Evolutionary conservation across 306 rosid genomes (phyloP), one percentile per base, ranked within the genome.

Genomic region (Biancaea sappan): DNA sequence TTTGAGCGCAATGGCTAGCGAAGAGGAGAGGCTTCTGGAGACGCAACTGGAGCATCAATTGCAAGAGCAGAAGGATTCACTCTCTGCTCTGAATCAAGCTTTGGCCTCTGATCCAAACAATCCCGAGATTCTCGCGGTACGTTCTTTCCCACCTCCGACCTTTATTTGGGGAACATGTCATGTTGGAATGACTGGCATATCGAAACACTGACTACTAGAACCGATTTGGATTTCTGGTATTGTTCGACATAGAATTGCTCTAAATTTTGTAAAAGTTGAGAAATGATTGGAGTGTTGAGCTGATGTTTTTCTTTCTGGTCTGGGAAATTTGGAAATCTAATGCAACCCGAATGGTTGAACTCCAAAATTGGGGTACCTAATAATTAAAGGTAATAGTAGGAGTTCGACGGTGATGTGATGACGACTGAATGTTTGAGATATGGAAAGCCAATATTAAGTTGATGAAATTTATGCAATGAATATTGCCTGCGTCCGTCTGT

Each of bases 11-110:
- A 86, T 94, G 98, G 96, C 83, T 32, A 82, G 84, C 88, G 96
- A 82, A 69, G 97, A 94, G 70, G 97, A 91, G 95, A 91, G 91
- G 81, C 80, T 84, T 90, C 92, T 94, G 29, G 98, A 94, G 89
- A 73, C 79, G 25, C 91, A 90, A 66, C 79, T 94, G 1, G 98
- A 94, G 77, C 71, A 84, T 81, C 98, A 94, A 84, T 83, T 94
- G 88, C 82, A 81, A 0, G 98, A 94, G 72, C 98, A 94, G 78
- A 85, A 79, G 70, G 97, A 85, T 69, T 90, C 98, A 16, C 88
- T 94, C 22, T 52, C 83, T 64, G 88, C 92, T 67, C 75, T 94
- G 29, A 78, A 83, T 50, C 77, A 91, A 11, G 98, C 96, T 71
- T 78, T 94, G 21, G 77, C 73, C 54, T 86, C 86, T 59, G 98